phyloP scores from a whole-genome alignment of 345 rosid species.

The Cardamine chenopodiifolia region DNA sequence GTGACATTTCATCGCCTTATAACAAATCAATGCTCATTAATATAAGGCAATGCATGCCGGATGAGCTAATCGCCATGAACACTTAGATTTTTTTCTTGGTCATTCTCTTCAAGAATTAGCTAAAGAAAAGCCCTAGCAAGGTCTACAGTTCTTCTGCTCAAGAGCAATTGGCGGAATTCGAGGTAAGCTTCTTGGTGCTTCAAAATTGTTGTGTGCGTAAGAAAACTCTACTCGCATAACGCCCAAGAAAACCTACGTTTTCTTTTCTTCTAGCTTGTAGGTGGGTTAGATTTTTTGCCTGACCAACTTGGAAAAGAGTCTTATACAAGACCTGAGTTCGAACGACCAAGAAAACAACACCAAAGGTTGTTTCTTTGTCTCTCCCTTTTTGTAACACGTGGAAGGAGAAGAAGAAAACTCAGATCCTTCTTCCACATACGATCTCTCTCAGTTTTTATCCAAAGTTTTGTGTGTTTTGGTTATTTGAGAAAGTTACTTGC shows the following conservation, averaged over 20 bases:
- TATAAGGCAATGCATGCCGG: slow-evolving; percentile 35
- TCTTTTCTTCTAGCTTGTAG: slow-evolving; percentile 15
- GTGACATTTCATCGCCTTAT: slow-evolving; percentile 35
- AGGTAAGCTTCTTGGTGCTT: slow-evolving; percentile 8
- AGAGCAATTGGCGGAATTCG: background rate
- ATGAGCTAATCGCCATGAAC: slow-evolving; percentile 39
- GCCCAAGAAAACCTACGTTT: background rate
- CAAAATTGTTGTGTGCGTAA: background rate
- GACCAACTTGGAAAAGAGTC: slow-evolving; percentile 11
- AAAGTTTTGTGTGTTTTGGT: slow-evolving; percentile 10
- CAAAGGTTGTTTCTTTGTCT: too few relatives aligned
- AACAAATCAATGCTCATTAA: slow-evolving; percentile 42
- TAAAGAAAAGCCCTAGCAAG: background rate
- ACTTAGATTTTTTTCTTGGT: slow-evolving; percentile 1
- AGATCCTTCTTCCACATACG: background rate
- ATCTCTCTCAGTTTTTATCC: background rate
- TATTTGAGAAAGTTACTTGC: background rate
- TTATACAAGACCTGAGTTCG: background rate
- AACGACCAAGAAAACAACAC: background rate
- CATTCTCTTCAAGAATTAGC: slow-evolving; percentile 11
- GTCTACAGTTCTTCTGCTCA: background rate
- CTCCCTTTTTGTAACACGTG: too few relatives aligned
- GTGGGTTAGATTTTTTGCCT: slow-evolving; percentile 9
- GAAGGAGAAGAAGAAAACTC: too few relatives aligned
- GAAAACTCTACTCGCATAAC: background rate